A percentile compares a stretch with the other conserved stretches of the same genome.
phyloP scores from a whole-genome alignment of 257 asterid species.

The Gentiana dahurica region DNA sequence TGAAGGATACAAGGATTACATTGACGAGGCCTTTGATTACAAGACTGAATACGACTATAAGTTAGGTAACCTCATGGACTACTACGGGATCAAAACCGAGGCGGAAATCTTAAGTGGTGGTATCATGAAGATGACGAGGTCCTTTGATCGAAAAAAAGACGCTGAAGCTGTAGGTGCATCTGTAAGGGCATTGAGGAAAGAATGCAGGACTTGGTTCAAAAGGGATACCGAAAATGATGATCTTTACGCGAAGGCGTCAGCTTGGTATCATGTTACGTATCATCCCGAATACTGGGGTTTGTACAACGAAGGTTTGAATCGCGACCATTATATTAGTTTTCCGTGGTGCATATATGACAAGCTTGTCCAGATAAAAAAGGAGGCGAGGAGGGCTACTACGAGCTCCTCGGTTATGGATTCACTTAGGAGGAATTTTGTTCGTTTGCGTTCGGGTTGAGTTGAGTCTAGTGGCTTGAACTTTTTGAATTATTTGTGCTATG shows the following conservation, averaged over 20 bases:
- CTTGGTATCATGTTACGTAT: conserved; percentile 84
- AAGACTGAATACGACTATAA: conserved; percentile 65
- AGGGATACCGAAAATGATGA: conserved; percentile 38
- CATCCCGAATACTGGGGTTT: conserved; percentile 54
- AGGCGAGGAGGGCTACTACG: neutral
- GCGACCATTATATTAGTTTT: conserved; percentile 68
- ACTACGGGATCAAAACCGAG: conserved; percentile 73
- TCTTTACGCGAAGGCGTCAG: conserved; percentile 60
- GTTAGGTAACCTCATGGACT: conserved; percentile 82
- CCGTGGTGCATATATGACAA: conserved; percentile 82
- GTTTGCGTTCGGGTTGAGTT: no score
- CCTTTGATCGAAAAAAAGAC: conserved; percentile 69
- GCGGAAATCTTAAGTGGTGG: conserved; percentile 80
- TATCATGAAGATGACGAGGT: conserved; percentile 51
- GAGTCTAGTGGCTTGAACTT: no score
- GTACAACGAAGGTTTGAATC: conserved; percentile 45
- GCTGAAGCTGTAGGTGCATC: conserved; percentile 63
- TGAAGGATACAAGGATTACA: conserved; percentile 49
- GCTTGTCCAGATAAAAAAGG: conserved; percentile 57
- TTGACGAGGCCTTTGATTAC: conserved; percentile 48
- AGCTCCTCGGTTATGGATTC: no score
- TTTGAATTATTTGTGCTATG: no score
- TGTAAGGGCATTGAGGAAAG: conserved; percentile 62
- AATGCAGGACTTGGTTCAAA: conserved; percentile 61
- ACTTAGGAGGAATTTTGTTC: no score